Base-by-base conservation (phyloP, 192 early-diverging fungal species). In the Mortierella alpina region DNA sequence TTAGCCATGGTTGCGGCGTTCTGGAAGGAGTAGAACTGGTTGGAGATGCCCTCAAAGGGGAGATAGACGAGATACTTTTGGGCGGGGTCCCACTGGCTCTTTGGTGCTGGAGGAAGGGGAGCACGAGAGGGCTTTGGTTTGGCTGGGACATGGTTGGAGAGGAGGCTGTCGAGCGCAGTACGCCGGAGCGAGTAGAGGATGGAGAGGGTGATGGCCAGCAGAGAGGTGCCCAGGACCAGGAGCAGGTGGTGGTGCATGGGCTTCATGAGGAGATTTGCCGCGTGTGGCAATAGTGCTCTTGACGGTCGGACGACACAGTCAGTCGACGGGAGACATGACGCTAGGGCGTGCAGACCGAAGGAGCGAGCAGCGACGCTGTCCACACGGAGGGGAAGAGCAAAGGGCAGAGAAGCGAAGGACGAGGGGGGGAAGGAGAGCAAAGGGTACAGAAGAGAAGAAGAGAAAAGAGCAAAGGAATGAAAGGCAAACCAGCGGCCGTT, bases 1-100 rank as follows among this genome's bases (percentile, higher is more conserved):
- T 72, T 71, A 15, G 76, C 76, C 12, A 79, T 41, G 3, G 57
- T 55, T 31, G 69, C 76, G 6, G 69, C 76, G 22, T 71, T 66
- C 40, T 79, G 76, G 22, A 79, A 57, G 17, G 69, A 66, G 45
- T 50, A 72, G 40, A 79, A 79, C 17, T 79, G 76, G 56, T 77
- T 77, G n/a, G 75, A 70, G 54, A 70, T 70, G 11, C 75, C 75
- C 31, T 70, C 75, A 56, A 64, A 70, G 2, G 75, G 75, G 0
- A 77, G 20, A 57, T 70, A 77, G 48, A 49, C 55, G 6, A 77
- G 63, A 49, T 69, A 76, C 12, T 50, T 39, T 12, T 42, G 18
- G 0, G 63, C 9, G 9, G 59, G 53, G 31, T 77, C 74, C 74
- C 74, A 77, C 13, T 68, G 46, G 11, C 59, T 65, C 18, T 53